These are phyloP conservation scores for Neonectria faginata DNA, from an alignment of 2,329 filamentous ascomycete genomes.

Conservation along the genomic window DNA sequence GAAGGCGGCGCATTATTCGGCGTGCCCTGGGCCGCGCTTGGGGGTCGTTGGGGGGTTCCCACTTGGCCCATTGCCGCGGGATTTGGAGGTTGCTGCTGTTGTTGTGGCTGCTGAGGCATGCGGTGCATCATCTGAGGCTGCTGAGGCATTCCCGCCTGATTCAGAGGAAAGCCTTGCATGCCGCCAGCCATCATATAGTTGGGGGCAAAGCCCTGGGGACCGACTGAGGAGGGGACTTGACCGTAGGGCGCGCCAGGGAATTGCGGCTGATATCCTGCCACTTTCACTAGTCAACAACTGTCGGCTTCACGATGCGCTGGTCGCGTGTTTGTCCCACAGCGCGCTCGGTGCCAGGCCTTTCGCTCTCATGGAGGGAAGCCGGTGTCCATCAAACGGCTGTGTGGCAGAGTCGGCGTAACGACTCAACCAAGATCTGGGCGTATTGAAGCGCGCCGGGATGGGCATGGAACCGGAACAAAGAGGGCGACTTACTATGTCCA, in stretches of 20 bases:
- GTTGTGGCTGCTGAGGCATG: slow-evolving; percentile 47
- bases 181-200: slow-evolving; percentile 64
- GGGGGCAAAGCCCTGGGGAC: slow-evolving; percentile 63
- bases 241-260: slow-evolving; percentile 70
- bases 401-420: slow-evolving; percentile 2
- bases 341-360: slow-evolving; percentile 19
- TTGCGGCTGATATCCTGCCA: slow-evolving; percentile 69
- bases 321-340: slow-evolving; percentile 27
- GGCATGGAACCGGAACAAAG: slow-evolving; percentile 39
- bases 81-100: slow-evolving; percentile 40
- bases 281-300: slow-evolving; percentile 49
- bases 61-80: slow-evolving; percentile 45
- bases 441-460: slow-evolving; percentile 20
- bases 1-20: slow-evolving; percentile 45
- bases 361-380: slow-evolving; percentile 12
- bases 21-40: slow-evolving; percentile 50
- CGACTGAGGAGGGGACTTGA: slow-evolving; percentile 61
- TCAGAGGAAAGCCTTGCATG: slow-evolving; percentile 69
- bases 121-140: slow-evolving; percentile 51
- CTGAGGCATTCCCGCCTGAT: slow-evolving; percentile 61
- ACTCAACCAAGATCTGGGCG: slow-evolving; percentile 5
- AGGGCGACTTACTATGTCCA: slow-evolving; percentile 66
- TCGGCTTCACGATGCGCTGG: slow-evolving; percentile 9
- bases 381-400: slow-evolving; percentile 2
- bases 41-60: slow-evolving; percentile 50